Conservation (phyloP, 2,329 filamentous ascomycete species). For the Malbranchea cinnamomea region DNA sequence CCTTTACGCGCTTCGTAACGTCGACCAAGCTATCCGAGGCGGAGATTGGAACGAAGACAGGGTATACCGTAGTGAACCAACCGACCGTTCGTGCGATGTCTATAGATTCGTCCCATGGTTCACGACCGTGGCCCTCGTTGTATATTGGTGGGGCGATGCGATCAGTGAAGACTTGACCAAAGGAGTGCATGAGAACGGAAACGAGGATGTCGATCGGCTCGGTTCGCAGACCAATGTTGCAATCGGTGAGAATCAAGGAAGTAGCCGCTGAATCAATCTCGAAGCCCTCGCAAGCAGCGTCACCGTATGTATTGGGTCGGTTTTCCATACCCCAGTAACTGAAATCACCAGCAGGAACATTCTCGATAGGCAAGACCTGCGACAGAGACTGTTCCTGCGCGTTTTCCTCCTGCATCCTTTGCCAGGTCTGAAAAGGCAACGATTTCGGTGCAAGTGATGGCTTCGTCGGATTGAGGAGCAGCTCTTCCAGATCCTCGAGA, state of each 20-base stretch:
- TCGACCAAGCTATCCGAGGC: constrained; percentile 14
- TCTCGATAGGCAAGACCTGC: constrained; percentile 14
- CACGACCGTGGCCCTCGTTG: constrained; percentile 36
- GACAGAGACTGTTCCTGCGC: constrained; percentile 7
- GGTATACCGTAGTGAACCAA: constrained; percentile 37
- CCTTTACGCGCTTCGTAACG: constrained; percentile 24
- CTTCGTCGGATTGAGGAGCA: constrained; percentile 17
- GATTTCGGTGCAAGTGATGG: constrained; percentile 18
- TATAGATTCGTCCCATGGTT: constrained; percentile 29
- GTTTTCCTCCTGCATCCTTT: constrained; percentile 18
- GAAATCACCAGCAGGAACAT: constrained; percentile 19
- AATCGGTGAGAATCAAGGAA: constrained; percentile 18
- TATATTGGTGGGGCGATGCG: constrained; percentile 30
- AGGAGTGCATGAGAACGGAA: constrained; percentile 28
- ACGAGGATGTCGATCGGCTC: constrained; percentile 25
- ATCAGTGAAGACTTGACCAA: constrained; percentile 28
- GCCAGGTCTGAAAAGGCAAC: constrained; percentile 27
- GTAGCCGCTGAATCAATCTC: constrained; percentile 19
- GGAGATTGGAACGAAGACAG: constrained; percentile 20
- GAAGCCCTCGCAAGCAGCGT: constrained; percentile 22
- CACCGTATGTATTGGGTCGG: constrained; percentile 19
- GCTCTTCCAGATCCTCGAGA: constrained; percentile 10
- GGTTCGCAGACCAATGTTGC: constrained; percentile 20
- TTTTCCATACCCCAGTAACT: constrained; percentile 24
- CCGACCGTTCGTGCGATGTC: constrained; percentile 35